A percentile compares a stretch with the other conserved stretches of the same genome.
Conservation (phyloP, 1,139 yeast genomes). For the Pichia kudriavzevii region DNA sequence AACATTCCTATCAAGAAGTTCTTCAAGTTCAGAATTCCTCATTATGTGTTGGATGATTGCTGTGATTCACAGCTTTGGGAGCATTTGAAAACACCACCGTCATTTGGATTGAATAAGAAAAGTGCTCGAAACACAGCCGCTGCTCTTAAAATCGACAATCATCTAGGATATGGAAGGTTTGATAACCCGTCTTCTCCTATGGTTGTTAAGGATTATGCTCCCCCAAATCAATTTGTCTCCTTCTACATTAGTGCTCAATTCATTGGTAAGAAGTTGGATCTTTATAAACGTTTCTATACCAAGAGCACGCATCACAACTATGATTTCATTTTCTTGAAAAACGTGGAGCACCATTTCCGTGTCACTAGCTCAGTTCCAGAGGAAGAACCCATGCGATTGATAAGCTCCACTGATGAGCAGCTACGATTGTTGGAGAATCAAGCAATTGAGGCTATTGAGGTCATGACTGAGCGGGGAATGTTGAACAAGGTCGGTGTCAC, state of each 20-base stretch:
- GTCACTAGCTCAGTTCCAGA: constrained; percentile 12
- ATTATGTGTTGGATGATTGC: constrained; percentile 45
- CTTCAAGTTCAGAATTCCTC: constrained; percentile 58
- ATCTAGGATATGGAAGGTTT: constrained; percentile 34
- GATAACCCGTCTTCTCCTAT: constrained; percentile 30
- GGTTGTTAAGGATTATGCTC: constrained; percentile 25
- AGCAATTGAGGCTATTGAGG: constrained; percentile 12
- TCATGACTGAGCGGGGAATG: constrained; percentile 12
- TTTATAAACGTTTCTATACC: constrained; percentile 16
- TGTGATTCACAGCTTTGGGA: constrained; percentile 47
- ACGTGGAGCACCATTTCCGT: constrained; percentile 17
- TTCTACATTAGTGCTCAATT: constrained; percentile 22
- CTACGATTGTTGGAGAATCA: constrained; percentile 13
- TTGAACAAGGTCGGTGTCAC: constrained; percentile 16
- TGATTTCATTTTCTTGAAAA: constrained; percentile 20
- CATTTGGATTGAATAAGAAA: constrained; percentile 45
- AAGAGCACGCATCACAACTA: constrained; percentile 14
- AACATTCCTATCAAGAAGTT: constrained; percentile 8
- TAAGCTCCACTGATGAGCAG: constrained; percentile 15
- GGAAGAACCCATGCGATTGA: constrained; percentile 4
- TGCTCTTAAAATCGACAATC: constrained; percentile 15
- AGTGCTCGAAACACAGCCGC: constrained; percentile 10
- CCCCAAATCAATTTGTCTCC: constrained; percentile 16
- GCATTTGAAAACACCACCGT: constrained; percentile 54
- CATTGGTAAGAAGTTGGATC: constrained; percentile 20